Base-by-base conservation (phyloP, 108 stramenopile genomes). In the Conticribra guillardii region DNA sequence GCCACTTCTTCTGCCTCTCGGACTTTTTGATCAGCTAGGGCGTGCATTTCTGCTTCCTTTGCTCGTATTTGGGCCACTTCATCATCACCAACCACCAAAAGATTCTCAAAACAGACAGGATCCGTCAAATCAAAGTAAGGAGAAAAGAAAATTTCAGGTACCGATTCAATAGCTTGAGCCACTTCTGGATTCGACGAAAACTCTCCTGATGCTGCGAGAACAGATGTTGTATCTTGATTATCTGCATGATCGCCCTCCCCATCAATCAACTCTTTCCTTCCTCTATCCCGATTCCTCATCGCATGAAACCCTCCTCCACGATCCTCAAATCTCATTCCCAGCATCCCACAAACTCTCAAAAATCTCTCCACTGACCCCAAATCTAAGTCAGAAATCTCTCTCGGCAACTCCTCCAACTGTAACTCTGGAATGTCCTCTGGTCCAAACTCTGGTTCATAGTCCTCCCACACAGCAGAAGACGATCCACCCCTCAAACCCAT, bases 71-170 rank as follows among this genome's bases (percentile, higher is more conserved):
- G 67, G 7, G 75, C 73, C 32, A 77, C 80, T 34, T 74, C 76
- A 44, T 73, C 76, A 17, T 82, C 76, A 18, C 59, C 41, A 32
- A 90, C 53, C 18, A 82, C 82, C 23, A 94, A 54, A 4, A 91
- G 52, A 41, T 79, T 74, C 34, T 82, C 81, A 81, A 94, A 94
- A n/a, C 85, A 90, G 17, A 78, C 54, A 18, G 89, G 84, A 60
- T 94, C 85, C 0, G 90, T 91, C 69, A 94, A 77, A 71, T 91
- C 90, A 72, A 94, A 91, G 34, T 90, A 84, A 21, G 69, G 65
- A 4, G 66, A 69, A 30, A 82, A 91, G 74, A 94, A 94, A 24
- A 84, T 49, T 48, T 76, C 75, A 7, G 90, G 90, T 18, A 91
- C 86, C 11, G 81, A 82, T 16, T 75, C 66, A 4, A 60, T 66